Evolutionary conservation across 345 rosid species (phyloP), one percentile per base, ranked within the genome.

Genomic region (Laguncularia racemosa): DNA sequence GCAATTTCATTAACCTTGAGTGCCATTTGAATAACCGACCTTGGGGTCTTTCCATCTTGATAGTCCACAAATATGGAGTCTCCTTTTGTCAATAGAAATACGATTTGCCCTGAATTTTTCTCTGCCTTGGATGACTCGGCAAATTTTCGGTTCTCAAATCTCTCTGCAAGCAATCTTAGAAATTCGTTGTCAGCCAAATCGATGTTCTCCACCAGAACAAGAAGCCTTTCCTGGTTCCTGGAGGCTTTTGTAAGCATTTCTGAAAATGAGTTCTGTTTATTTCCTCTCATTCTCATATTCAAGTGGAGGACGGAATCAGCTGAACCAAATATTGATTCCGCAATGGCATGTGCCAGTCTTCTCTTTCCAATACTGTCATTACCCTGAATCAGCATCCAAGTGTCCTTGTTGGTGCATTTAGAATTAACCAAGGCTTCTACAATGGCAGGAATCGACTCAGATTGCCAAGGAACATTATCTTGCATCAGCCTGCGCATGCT

Each of bases 381-480:
- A 52, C 97, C 97, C 17, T 74, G 71, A 63, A 91, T 47, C 62
- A 88, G 67, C 18, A 91, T 33, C 95, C 95, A 85, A 20, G 65
- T 65, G 18, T 71, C 88, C 21, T 66, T 68, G 63, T 46, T 62
- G 21, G 43, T 53, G 19, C 76, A 74, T 40, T 64, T 68, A 46
- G 68, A 61, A 56, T 76, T 58, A 13, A 49, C 58, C 71, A 91
- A 55, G 55, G 72, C 74, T 54, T 77, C 81, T 8, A 68, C 73
- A 38, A 91, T 71, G 23, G 85, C 71, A 55, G 76, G 76, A 65
- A 91, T 61, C 47, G 51, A 60, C 52, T 84, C 84, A 23, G 48
- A 74, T 65, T 91, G 95, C 96, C 96, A 88, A 20, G 95, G 85
- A 33, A 88, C 77, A 57, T 76, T 85, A 65, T 82, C 83, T 48